phyloP scores from a whole-genome alignment of 2,329 filamentous ascomycete species.

The Onygenales sp. region DNA sequence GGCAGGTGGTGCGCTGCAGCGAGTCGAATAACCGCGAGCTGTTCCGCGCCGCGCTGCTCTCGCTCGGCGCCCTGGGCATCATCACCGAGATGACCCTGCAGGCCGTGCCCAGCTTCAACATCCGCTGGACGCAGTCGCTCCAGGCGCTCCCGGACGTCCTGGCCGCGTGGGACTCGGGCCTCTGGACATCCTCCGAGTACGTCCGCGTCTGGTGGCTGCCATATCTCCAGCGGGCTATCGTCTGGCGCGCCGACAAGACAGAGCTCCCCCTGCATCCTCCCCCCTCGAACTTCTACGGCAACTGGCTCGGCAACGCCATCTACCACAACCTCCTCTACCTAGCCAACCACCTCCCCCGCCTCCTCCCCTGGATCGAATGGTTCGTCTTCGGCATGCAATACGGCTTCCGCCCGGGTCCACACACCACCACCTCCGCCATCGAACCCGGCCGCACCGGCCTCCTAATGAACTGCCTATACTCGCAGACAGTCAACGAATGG shows the following conservation, averaged over 20 bases:
- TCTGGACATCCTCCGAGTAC: conserved; percentile 83
- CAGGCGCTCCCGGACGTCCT: conserved; percentile 61
- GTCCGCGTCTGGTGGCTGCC: conserved; percentile 97
- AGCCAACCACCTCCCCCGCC: conserved; percentile 64
- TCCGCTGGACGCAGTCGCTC: conserved; percentile 77
- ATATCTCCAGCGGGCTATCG: conserved; percentile 75
- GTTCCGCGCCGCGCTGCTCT: conserved; percentile 80
- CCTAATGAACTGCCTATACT: conserved; percentile 95
- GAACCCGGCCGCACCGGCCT: conserved; percentile 72
- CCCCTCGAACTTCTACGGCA: conserved; percentile 68
- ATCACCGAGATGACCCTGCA: conserved; percentile 82
- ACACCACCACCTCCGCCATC: conserved; percentile 56
- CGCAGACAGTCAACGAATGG: conserved; percentile 99
- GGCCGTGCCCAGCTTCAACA: conserved; percentile 69
- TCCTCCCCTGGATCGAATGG: conserved; percentile 86
- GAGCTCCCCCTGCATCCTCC: conserved; percentile 51
- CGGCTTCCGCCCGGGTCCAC: conserved; percentile 63
- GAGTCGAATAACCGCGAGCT: conserved; percentile 60
- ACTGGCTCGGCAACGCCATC: conserved; percentile 70
- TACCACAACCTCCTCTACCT: conserved; percentile 87
- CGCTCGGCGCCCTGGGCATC: conserved; percentile 81
- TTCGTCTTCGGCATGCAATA: conserved; percentile 98
- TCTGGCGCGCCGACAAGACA: conserved; percentile 82
- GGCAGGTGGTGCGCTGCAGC: conserved; percentile 62
- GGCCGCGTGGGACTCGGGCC: conserved; percentile 56